Percentiles rank a stretch among this genome's conserved stretches.
These are phyloP conservation scores for Wolfiporia cocos DNA, from an alignment of 1,284 basidiomycete genomes.

Conservation along the genomic window DNA sequence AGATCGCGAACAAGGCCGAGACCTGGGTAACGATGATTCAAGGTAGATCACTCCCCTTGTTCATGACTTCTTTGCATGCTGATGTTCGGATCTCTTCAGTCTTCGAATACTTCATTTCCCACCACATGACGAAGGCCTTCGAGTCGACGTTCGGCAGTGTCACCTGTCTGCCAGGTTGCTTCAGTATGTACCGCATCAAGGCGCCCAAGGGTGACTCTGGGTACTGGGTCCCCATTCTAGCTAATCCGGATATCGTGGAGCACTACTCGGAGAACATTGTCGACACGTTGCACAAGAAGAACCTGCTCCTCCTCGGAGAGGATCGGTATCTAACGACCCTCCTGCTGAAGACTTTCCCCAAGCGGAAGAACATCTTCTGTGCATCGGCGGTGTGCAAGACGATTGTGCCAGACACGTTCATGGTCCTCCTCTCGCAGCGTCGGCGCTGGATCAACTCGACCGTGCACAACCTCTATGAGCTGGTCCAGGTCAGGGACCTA, in stretches of 20 bases:
- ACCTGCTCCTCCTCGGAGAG: conserved; percentile 93
- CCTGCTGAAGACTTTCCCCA: conserved; percentile 97
- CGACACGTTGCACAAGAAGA: conserved; percentile 99
- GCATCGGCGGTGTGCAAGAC: conserved; percentile 99
- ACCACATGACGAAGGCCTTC: conserved; percentile 98
- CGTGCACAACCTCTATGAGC: conserved; percentile 93
- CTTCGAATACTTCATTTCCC: conserved; percentile 99
- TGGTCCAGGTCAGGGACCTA: conserved; percentile 90
- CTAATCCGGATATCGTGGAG: conserved; percentile 95
- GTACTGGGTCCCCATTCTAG: conserved; percentile 98
- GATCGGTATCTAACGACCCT: conserved; percentile 97
- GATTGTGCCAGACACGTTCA: conserved; percentile 94
- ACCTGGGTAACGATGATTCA: conserved; percentile 99
- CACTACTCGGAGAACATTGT: conserved; percentile 98
- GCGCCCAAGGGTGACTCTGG: conserved; percentile 89
- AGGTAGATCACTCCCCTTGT: conserved; percentile 45
- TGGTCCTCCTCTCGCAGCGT: conserved; percentile 90
- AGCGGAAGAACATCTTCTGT: conserved; percentile 98
- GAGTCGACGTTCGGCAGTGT: conserved; percentile 99
- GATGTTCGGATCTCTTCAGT: conserved; percentile 40
- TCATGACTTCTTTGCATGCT: conserved; percentile 4
- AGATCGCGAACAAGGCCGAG: conserved; percentile 97
- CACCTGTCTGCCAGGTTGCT: conserved; percentile 98
- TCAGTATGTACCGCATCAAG: conserved; percentile 99
- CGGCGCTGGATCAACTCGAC: conserved; percentile 99